Percentiles rank a stretch among this genome's conserved stretches.
Evolutionary conservation across 495 filamentous ascomycete species (phyloP).

Genomic region (Xylaria telfairii): DNA sequence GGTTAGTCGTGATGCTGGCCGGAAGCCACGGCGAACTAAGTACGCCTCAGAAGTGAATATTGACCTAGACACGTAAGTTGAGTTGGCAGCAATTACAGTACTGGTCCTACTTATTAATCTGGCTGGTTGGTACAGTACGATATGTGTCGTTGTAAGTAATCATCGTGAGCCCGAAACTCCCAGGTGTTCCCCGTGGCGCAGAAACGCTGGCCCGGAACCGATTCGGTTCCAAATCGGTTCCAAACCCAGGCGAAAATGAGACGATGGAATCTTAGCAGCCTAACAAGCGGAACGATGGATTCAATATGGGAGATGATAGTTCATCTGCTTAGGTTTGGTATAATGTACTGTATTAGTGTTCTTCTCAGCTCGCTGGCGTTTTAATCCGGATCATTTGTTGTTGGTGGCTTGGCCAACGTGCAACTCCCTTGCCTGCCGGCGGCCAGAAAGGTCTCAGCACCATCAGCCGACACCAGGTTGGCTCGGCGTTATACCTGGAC

Average conservation of each 20-base stretch:
- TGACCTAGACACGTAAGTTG: background rate
- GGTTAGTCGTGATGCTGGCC: background rate
- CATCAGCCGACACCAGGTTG: no score
- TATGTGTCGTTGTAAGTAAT: background rate
- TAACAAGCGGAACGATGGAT: constrained; percentile 11
- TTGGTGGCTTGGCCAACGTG: constrained; percentile 10
- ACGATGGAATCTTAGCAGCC: constrained; percentile 1
- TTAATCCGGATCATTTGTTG: background rate
- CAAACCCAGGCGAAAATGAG: background rate
- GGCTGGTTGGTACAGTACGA: background rate
- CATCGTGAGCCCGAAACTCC: background rate
- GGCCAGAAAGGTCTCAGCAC: background rate
- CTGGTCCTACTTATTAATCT: background rate
- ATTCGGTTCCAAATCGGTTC: background rate
- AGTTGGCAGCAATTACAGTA: no score
- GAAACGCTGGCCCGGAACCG: background rate
- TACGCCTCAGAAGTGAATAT: background rate
- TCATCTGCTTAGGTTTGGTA: no score
- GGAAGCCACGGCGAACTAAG: background rate
- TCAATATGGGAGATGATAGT: background rate
- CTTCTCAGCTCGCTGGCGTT: background rate
- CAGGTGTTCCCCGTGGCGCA: background rate
- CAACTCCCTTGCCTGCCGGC: background rate
- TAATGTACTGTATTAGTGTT: background rate
- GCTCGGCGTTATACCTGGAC: background rate